phyloP scores from a whole-genome alignment of 371 early-diverging fungal species.

The Funneliformis caledonium region DNA sequence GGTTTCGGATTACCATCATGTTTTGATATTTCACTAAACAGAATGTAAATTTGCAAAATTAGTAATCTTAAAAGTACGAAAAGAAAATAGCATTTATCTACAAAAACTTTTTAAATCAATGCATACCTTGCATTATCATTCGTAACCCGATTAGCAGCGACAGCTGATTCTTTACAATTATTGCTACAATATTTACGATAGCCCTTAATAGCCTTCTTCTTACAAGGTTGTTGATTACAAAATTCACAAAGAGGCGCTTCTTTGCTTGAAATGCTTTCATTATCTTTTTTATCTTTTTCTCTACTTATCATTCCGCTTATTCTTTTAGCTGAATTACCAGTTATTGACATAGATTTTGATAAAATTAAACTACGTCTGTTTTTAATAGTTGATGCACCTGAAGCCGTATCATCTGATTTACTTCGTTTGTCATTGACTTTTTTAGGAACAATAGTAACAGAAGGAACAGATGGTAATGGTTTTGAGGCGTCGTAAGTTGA shows the following conservation, averaged over 20 bases:
- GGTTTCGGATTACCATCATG: not conserved
- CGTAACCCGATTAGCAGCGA: not conserved
- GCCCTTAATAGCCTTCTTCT: conserved; percentile 6
- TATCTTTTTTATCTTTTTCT: not conserved
- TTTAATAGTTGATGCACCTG: not conserved
- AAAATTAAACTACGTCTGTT: not conserved
- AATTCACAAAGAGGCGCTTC: not conserved
- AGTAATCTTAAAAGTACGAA: not conserved
- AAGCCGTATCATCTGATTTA: not conserved
- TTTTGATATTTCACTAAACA: not conserved
- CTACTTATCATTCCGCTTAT: not conserved
- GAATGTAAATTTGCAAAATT: not conserved
- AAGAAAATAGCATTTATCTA: not conserved
- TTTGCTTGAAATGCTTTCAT: not conserved
- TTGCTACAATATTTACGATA: conserved; percentile 9
- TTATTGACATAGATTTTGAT: not conserved
- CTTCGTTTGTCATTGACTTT: not conserved
- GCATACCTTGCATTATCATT: not conserved
- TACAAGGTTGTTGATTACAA: not conserved
- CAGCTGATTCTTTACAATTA: not conserved
- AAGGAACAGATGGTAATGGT: conserved; percentile 7
- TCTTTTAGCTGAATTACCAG: not conserved
- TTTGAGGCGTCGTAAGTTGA: not conserved
- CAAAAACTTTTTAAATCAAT: no score
- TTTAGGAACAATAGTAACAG: not conserved